Evolutionary conservation across 2,329 filamentous ascomycete species (phyloP).

Genomic region (Pleomassaria siparia): DNA sequence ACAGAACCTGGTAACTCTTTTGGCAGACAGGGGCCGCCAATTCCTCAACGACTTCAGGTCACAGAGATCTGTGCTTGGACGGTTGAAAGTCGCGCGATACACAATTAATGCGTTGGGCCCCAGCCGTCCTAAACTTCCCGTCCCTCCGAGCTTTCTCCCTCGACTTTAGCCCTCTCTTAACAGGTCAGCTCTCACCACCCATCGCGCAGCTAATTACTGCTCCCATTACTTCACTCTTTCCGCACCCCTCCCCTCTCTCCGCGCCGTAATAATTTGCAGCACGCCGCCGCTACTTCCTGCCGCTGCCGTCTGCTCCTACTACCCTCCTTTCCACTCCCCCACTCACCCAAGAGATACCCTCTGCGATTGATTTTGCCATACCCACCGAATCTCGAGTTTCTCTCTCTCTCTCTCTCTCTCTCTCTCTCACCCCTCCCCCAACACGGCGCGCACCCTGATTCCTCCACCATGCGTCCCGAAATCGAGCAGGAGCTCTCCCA

Average conservation of each 20-base stretch:
- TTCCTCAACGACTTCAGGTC: no score
- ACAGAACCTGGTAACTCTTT: no score
- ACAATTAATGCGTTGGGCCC: conserved; percentile 36
- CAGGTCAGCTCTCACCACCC: not conserved
- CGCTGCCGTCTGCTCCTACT: conserved; percentile 4
- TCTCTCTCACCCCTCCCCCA: conserved; percentile 8
- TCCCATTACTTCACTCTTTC: conserved; percentile 7
- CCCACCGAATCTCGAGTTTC: conserved; percentile 6
- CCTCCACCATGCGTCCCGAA: conserved; percentile 84
- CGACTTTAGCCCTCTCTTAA: conserved; percentile 1
- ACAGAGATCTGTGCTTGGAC: no score
- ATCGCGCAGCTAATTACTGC: conserved; percentile 13
- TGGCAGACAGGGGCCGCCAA: no score
- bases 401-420: no score
- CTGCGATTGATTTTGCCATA: conserved; percentile 4
- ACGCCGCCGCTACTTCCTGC: conserved; percentile 5
- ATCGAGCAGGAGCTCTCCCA: conserved; percentile 99
- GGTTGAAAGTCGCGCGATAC: no score
- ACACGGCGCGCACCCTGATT: conserved; percentile 18
- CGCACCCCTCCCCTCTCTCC: conserved; percentile 10
- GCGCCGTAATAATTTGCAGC: conserved; percentile 12
- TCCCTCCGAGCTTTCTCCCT: conserved; percentile 1
- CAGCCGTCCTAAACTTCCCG: conserved; percentile 16
- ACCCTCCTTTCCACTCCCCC: not conserved
- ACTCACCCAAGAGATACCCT: conserved; percentile 13